Evolutionary conservation across 1,139 yeast species (phyloP), one percentile per base, ranked within the genome.

Genomic region (Hansenula sp.): DNA sequence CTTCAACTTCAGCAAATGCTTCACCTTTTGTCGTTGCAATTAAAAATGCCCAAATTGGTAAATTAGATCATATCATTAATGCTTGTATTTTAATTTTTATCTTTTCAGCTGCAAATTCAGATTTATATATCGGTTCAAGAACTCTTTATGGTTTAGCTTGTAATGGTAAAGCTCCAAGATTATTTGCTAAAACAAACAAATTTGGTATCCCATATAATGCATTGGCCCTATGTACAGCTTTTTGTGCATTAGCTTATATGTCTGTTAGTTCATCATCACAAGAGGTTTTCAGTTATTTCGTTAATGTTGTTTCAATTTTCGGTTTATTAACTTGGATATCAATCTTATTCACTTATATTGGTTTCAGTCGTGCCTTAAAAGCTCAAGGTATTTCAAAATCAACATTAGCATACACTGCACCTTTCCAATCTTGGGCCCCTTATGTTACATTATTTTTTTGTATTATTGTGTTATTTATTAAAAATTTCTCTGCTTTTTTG

Each of bases 61-160:
- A 71, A 1, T 65, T 83, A 48, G 79, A 82, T 46, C 82, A 80
- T 53, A 69, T 84, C 39, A 69, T 84, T 50, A 84, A 84, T 54
- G 90, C 81, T 3, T 77, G 77, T 48, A 78, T 84, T 43, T 63
- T 84, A 56, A 65, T 82, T 12, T 81, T 83, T 42, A 84, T 85
- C 40, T 73, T 82, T 47, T 79, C 86, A n/a, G 85, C 90, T 9
- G 80, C 83, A 38, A 83, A 82, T 62, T 80, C 89, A 0, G 86
- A 89, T 14, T 25, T 32, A 3, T 32, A 20, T 22, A 24, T 14
- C 4, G 24, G 34, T 22, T 32, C 34, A 11, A 73, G 92, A 68
- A 75, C 81, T 14, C 64, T 81, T 48, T 73, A 75, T 49, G 76
- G 82, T 29, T 65, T 77, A 50, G 79, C 82, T 37, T 76, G 76